These are phyloP conservation scores for Verticillium isaacii DNA, from an alignment of 2,329 filamentous ascomycete species.

Conservation along the genomic window DNA sequence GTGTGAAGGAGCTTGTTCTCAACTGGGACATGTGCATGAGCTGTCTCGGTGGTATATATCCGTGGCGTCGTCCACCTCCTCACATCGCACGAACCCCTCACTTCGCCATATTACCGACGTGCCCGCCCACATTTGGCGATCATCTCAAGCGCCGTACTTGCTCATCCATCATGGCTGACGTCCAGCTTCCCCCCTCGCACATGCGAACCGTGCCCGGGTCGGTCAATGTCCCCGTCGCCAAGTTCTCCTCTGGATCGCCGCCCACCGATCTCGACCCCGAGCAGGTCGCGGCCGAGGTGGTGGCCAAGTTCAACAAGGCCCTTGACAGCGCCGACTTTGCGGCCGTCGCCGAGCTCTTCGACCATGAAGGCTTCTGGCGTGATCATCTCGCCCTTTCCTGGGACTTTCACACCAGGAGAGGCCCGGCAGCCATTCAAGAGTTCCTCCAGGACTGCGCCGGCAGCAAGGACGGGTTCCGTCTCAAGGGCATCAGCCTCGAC, in stretches of 20 bases:
- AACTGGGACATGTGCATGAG: not conserved
- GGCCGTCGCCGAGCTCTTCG: constrained; percentile 32
- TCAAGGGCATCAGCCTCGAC: constrained; percentile 41
- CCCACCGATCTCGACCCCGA: constrained; percentile 26
- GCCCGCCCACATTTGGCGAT: no score
- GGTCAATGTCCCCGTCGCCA: constrained; percentile 44
- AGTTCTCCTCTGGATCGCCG: constrained; percentile 29
- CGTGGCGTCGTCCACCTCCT: not conserved
- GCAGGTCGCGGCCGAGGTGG: constrained; percentile 29
- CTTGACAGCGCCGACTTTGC: constrained; percentile 29
- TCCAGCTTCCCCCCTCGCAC: not conserved
- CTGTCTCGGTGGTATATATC: not conserved
- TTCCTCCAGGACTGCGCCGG: not conserved
- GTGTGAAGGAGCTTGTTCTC: not conserved
- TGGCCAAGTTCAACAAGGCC: constrained; percentile 34
- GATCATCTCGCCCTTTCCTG: constrained; percentile 54
- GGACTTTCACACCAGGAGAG: constrained; percentile 35
- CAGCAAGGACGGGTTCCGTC: constrained; percentile 14
- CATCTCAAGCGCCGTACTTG: no score
- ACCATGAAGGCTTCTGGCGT: constrained; percentile 47
- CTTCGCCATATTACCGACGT: not conserved
- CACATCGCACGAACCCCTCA: not conserved
- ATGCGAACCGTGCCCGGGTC: constrained; percentile 38
- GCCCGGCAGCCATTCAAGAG: not conserved
- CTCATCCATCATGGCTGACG: not conserved